A percentile compares a stretch with the other conserved stretches of the same genome.
Conservation (phyloP, 768 basidiomycete genomes). For the Tephrocybe rancida region DNA sequence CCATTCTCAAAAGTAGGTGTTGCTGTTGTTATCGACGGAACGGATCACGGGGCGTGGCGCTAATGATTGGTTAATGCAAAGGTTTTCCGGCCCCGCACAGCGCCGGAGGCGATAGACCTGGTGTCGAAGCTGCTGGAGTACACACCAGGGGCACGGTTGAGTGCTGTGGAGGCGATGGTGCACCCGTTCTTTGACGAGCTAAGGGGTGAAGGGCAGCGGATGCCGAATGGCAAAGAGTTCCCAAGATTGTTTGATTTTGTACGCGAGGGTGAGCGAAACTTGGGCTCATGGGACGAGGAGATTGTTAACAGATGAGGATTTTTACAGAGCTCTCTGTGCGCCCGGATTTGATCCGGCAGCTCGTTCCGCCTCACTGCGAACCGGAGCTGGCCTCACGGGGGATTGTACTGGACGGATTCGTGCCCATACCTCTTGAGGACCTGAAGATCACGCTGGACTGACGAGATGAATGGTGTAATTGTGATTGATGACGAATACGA, state of each 20-base stretch:
- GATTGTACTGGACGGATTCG: constrained; percentile 88
- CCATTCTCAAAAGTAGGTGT: constrained; percentile 89
- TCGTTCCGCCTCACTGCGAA: constrained; percentile 92
- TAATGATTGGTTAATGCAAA: constrained; percentile 31
- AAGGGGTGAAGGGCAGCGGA: constrained; percentile 83
- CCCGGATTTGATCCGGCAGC: constrained; percentile 89
- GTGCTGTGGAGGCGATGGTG: constrained; percentile 89
- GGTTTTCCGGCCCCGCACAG: constrained; percentile 98
- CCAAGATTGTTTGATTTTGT: constrained; percentile 95
- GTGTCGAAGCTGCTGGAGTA: constrained; percentile 96
- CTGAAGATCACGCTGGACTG: constrained; percentile 92
- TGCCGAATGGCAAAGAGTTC: constrained; percentile 98
- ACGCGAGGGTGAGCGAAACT: constrained; percentile 70
- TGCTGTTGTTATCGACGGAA: constrained; percentile 8
- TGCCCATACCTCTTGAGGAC: constrained; percentile 97
- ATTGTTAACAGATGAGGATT: not conserved
- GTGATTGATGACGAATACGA: constrained; percentile 1
- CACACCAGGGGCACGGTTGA: constrained; percentile 92
- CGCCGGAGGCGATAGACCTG: constrained; percentile 93
- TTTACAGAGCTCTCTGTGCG: constrained; percentile 89
- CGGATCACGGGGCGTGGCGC: not conserved
- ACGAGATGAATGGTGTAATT: constrained; percentile 27
- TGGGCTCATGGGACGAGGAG: not conserved
- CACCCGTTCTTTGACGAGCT: constrained; percentile 98
- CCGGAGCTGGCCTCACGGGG: constrained; percentile 83